These are phyloP conservation scores for Peniophora sp. DNA, from an alignment of 1,284 basidiomycete genomes.

Conservation along the genomic window DNA sequence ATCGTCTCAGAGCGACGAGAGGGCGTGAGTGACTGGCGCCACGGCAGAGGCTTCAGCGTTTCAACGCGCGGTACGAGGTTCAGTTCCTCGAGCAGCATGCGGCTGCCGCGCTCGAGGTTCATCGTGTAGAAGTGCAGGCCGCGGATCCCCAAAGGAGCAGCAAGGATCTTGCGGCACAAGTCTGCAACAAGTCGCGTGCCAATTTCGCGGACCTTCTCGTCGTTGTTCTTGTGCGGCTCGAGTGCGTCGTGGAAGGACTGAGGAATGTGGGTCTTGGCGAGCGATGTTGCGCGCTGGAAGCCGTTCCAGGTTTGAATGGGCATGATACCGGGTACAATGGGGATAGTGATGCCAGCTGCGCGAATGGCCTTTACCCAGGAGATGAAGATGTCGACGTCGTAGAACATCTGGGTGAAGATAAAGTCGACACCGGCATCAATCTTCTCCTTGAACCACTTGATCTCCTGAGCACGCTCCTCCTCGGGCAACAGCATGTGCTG, in stretches of 20 bases:
- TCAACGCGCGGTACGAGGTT: constrained; percentile 80
- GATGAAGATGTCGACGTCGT: constrained; percentile 82
- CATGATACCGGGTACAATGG: constrained; percentile 94
- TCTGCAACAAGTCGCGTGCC: constrained; percentile 86
- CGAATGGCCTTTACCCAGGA: constrained; percentile 81
- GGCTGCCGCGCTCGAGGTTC: constrained; percentile 95
- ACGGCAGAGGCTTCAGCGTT: constrained; percentile 84
- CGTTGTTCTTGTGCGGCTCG: constrained; percentile 87
- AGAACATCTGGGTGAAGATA: constrained; percentile 97
- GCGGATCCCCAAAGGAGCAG: constrained; percentile 73
- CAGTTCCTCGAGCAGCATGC: constrained; percentile 86
- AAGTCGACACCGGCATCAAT: constrained; percentile 82
- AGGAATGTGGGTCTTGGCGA: constrained; percentile 84
- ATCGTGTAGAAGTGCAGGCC: constrained; percentile 97
- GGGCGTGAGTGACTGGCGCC: constrained; percentile 91
- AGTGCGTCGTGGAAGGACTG: constrained; percentile 73
- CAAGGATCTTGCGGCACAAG: constrained; percentile 77
- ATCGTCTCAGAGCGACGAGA: constrained; percentile 83
- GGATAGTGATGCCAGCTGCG: constrained; percentile 83
- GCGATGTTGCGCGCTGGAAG: constrained; percentile 85
- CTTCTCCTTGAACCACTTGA: constrained; percentile 84
- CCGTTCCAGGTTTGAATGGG: constrained; percentile 99
- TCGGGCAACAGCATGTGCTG: constrained; percentile 58
- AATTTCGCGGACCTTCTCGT: constrained; percentile 84
- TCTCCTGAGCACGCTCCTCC: constrained; percentile 76